Conservation (phyloP, 2,329 filamentous ascomycete species). For the Penicillium sclerotigenum region DNA sequence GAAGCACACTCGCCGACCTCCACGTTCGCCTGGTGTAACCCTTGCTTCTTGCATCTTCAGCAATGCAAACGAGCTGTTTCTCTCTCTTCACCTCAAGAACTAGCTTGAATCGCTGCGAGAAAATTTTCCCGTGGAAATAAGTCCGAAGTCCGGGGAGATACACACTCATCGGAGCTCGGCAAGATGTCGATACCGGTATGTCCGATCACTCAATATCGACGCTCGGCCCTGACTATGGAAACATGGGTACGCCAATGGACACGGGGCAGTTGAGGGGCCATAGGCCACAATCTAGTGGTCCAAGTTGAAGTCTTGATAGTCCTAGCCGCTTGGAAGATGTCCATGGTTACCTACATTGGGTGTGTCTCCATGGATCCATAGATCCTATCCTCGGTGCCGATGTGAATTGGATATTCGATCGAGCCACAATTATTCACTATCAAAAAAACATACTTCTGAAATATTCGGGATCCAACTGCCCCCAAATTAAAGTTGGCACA, state of each 20-base stretch:
- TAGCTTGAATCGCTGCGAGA: neutral
- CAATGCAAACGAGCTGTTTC: neutral
- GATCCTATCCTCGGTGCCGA: neutral
- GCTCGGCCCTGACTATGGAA: constrained; percentile 1
- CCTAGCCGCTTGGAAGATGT: neutral
- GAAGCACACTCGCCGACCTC: constrained; percentile 1
- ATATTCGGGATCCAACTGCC: neutral
- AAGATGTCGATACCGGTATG: neutral
- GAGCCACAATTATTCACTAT: neutral
- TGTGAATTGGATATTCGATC: neutral
- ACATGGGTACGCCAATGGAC: constrained; percentile 3
- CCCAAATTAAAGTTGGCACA: constrained; percentile 25
- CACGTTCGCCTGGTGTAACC: constrained; percentile 8
- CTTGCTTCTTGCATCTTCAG: constrained; percentile 4
- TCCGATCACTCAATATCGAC: neutral
- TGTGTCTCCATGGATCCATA: neutral
- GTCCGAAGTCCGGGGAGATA: neutral
- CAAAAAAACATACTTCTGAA: neutral
- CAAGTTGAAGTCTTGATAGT: constrained; percentile 6
- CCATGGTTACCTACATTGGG: neutral
- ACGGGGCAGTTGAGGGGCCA: constrained; percentile 1
- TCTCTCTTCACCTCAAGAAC: neutral
- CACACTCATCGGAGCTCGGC: neutral
- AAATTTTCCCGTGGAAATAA: neutral
- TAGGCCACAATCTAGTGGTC: constrained; percentile 10